Percentiles rank a stretch among this genome's conserved stretches.
These are phyloP conservation scores for Umbelopsis vinacea DNA, from an alignment of 192 early-diverging fungal species.

Conservation along the genomic window DNA sequence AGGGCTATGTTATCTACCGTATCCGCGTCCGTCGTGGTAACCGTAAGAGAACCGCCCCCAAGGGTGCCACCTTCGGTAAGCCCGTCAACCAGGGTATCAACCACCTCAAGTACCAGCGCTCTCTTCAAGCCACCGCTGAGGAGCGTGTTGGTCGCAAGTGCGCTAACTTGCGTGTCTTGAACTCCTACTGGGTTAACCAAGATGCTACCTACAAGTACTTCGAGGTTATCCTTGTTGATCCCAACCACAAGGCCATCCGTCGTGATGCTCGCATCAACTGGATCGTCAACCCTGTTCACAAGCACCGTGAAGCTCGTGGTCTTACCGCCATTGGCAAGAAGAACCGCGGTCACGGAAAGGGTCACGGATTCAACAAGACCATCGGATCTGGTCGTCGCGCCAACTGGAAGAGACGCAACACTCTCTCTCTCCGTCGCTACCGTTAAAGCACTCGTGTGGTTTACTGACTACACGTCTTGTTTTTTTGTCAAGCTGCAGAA, in stretches of 20 bases:
- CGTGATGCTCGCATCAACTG: conserved; percentile 99
- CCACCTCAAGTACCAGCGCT: conserved; percentile 99
- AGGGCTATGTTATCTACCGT: conserved; percentile 99
- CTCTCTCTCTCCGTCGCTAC: conserved; percentile 91
- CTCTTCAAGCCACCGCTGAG: conserved; percentile 92
- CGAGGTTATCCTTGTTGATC: conserved; percentile 99
- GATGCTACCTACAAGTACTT: conserved; percentile 99
- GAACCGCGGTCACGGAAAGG: conserved; percentile 97
- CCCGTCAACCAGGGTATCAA: conserved; percentile 97
- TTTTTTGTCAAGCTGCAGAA: conserved; percentile 6
- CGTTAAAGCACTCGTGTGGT: conserved; percentile 61
- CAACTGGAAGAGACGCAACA: conserved; percentile 94
- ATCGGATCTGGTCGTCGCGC: conserved; percentile 89
- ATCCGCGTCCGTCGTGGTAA: conserved; percentile 98
- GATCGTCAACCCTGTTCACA: conserved; percentile 98
- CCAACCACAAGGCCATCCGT: conserved; percentile 97
- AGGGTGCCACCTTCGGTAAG: conserved; percentile 99
- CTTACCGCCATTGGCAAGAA: conserved; percentile 97
- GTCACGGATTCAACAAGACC: conserved; percentile 95
- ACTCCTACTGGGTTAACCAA: conserved; percentile 99
- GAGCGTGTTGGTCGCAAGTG: conserved; percentile 98
- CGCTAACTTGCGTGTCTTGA: conserved; percentile 96
- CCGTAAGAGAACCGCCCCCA: conserved; percentile 96
- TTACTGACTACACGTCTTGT: conserved; percentile 13
- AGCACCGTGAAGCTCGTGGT: conserved; percentile 98